Percentiles rank a stretch among this genome's conserved stretches.
Conservation (phyloP, 2,329 filamentous ascomycete genomes). For the Botrytis aclada region DNA sequence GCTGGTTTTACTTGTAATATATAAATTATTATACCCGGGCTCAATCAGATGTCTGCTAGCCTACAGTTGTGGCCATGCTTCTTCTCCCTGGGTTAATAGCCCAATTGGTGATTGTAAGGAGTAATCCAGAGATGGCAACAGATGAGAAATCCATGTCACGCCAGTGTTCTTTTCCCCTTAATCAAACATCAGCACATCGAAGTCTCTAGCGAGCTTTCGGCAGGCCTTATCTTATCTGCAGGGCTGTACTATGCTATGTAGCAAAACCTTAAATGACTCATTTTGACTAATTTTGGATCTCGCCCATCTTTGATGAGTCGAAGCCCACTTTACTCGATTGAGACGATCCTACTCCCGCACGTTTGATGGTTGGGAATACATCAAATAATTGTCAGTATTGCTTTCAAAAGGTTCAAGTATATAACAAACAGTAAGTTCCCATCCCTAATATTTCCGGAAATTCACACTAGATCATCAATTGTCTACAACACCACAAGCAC, state of each 20-base stretch:
- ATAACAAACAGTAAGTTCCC: neutral
- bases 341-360: neutral
- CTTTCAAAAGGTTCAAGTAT: neutral
- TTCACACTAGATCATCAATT: neutral
- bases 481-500: neutral
- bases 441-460: neutral
- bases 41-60: neutral
- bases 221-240: neutral
- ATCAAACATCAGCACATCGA: neutral
- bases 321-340: neutral
- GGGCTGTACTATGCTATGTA: neutral
- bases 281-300: neutral
- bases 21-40: neutral
- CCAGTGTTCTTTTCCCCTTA: neutral
- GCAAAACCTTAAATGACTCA: constrained; percentile 8
- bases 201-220: neutral
- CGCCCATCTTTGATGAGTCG: neutral
- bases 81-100: neutral
- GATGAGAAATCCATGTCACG: no score
- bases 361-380: neutral
- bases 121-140: neutral
- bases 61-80: no score
- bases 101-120: neutral
- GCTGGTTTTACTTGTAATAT: neutral
- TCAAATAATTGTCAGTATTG: neutral